Evolutionary conservation across 148 eudicot species (phyloP), one percentile per base, ranked within the genome.

Genomic region (Vaccinium macrocarpon): DNA sequence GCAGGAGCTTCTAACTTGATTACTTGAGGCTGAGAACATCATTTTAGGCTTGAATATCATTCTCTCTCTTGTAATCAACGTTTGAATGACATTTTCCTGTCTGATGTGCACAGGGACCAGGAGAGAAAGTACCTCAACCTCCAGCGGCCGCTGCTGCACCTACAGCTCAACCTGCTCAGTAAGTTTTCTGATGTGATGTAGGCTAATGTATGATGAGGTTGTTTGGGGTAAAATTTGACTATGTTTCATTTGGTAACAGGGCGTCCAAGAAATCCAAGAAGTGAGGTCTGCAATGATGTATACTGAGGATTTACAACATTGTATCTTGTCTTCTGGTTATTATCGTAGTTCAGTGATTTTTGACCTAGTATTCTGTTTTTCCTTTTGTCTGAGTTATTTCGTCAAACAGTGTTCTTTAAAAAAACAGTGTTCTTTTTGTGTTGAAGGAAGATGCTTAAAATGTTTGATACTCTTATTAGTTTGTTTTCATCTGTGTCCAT

Each of bases 71-170:
- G 19, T 79, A 23, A 49, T 79, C 0, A 1, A 23, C 2, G 5
- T 78, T 25, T 49, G 49, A 21, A 32, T 25, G 19, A 3, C n/a
- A 42, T 13, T 23, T 11, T 84, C 12, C 18, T 0, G 2, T 38
- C 68, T n/a, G 2, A 3, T 55, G 1, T 84, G 46, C 64, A 42
- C 82, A 93, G 95, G 95, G 95, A 64, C 95, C 95, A 4, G 87
- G 85, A 57, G 93, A 91, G 86, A 88, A 57, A 81, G 90, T 85
- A 84, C 88, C 88, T 16, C 86, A 64, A 78, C 85, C 90, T 2
- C 85, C 86, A 57, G 88, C 90, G 9, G 88, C 91, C 4, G 88
- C 89, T 46, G 81, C 89, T 77, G 87, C 88, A 70, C 89, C 94
- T 27, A 86, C 91, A 78, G 84, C 92, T 18, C 86, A 90, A 70